These are phyloP conservation scores for Pulveroboletus frians DNA, from an alignment of 768 basidiomycete genomes.

Conservation along the genomic window DNA sequence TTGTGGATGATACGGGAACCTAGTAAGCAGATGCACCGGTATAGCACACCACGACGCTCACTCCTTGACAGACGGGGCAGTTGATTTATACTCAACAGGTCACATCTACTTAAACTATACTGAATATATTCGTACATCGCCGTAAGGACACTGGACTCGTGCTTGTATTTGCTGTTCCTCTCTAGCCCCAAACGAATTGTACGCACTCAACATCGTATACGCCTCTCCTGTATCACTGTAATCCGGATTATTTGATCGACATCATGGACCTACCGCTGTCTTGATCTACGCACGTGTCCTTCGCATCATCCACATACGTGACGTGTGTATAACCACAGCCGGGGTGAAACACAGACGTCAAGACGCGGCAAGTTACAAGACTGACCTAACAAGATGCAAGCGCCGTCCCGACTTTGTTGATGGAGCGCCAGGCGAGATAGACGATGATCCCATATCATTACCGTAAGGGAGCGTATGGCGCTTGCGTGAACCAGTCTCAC, in stretches of 20 bases:
- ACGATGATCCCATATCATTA: no score
- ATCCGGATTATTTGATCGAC: conserved; percentile 1
- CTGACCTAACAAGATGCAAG: no score
- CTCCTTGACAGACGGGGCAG: conserved; percentile 5
- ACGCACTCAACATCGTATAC: not conserved
- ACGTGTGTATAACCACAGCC: no score
- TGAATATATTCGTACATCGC: not conserved
- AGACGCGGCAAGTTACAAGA: no score
- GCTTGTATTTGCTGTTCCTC: not conserved
- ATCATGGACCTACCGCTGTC: not conserved
- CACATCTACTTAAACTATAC: conserved; percentile 5
- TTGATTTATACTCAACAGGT: conserved; percentile 1
- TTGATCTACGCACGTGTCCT: not conserved
- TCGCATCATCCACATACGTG: no score
- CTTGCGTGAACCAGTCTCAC: no score
- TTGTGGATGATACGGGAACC: not conserved
- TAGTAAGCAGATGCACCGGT: conserved; percentile 11
- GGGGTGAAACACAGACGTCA: no score
- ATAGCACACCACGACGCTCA: not conserved
- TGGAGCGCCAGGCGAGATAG: no score
- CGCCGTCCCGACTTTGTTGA: no score
- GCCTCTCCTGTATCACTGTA: no score
- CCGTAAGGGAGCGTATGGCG: no score
- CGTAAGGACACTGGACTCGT: conserved; percentile 7
- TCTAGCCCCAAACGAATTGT: not conserved